phyloP scores from a whole-genome alignment of 352 stramenopile genomes.

The Blastocystis sp. region DNA sequence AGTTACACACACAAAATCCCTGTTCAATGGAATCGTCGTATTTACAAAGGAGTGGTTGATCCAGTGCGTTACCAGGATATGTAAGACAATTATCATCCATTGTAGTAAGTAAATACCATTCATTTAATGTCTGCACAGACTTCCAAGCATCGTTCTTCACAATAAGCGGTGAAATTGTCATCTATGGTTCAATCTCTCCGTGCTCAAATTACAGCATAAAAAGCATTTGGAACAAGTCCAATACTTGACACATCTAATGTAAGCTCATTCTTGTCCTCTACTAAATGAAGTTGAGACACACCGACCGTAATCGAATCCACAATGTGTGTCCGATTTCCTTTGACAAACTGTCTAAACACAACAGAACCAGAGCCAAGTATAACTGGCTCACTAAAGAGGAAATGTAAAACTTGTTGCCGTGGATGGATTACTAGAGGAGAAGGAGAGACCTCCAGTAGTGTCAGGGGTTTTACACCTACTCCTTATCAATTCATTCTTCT shows the following conservation, averaged over 20 bases:
- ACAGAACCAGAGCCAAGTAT: background rate
- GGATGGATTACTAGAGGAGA: background rate
- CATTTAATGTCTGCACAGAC: background rate
- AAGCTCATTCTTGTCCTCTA: background rate
- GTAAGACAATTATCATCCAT: background rate
- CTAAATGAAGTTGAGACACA: background rate
- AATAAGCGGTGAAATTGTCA: background rate
- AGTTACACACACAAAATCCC: constrained; percentile 23
- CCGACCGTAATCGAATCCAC: background rate
- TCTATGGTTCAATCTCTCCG: background rate
- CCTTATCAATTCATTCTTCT: background rate
- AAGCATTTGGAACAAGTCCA: background rate
- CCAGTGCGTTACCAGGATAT: background rate
- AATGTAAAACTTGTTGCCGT: background rate
- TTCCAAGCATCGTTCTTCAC: constrained; percentile 25
- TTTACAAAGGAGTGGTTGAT: background rate
- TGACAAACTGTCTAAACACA: background rate
- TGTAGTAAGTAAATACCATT: background rate
- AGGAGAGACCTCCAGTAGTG: background rate
- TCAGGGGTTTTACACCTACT: background rate
- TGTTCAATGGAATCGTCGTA: background rate
- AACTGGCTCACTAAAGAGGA: constrained; percentile 2
- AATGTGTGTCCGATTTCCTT: background rate
- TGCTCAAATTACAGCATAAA: background rate
- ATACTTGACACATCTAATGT: background rate